A percentile compares a stretch with the other conserved stretches of the same genome.
Conservation (phyloP, 2,329 filamentous ascomycete genomes). For the Chaetothyriales sp. region DNA sequence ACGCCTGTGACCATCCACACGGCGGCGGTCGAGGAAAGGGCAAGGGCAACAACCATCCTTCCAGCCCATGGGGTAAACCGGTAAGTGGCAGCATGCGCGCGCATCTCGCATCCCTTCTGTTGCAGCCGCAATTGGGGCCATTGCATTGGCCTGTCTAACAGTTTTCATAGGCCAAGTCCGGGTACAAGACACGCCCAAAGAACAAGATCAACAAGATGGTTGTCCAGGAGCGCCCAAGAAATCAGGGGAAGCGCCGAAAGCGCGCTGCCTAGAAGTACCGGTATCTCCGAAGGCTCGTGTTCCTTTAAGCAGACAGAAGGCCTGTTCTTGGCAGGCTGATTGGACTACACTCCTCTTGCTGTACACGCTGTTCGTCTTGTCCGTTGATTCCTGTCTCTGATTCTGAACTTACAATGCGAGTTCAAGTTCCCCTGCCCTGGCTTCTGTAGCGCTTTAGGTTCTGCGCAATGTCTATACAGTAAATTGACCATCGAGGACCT, state of each 20-base stretch:
- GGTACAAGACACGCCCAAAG: constrained; percentile 79
- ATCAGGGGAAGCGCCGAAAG: constrained; percentile 73
- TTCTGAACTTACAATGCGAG: not conserved
- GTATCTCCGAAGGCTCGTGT: not conserved
- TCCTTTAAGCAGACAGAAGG: not conserved
- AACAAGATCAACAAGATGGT: constrained; percentile 86
- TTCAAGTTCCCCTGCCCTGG: not conserved
- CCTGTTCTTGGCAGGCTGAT: not conserved
- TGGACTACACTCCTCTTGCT: constrained; percentile 17
- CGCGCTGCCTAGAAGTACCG: constrained; percentile 18
- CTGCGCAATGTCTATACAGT: not conserved
- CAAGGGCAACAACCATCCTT: constrained; percentile 91
- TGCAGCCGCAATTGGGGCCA: constrained; percentile 1
- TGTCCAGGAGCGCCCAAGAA: constrained; percentile 66
- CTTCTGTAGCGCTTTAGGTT: not conserved
- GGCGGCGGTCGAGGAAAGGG: constrained; percentile 98
- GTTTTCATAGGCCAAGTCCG: constrained; percentile 35
- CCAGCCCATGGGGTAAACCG: constrained; percentile 90
- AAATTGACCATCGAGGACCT: not conserved
- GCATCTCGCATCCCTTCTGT: constrained; percentile 1
- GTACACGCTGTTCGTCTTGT: constrained; percentile 31
- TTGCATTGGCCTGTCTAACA: constrained; percentile 4
- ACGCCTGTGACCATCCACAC: constrained; percentile 94
- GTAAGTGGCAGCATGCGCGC: constrained; percentile 50
- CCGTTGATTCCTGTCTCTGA: constrained; percentile 26